phyloP scores from a whole-genome alignment of 257 asterid species.

The Penstemon newberryi region DNA sequence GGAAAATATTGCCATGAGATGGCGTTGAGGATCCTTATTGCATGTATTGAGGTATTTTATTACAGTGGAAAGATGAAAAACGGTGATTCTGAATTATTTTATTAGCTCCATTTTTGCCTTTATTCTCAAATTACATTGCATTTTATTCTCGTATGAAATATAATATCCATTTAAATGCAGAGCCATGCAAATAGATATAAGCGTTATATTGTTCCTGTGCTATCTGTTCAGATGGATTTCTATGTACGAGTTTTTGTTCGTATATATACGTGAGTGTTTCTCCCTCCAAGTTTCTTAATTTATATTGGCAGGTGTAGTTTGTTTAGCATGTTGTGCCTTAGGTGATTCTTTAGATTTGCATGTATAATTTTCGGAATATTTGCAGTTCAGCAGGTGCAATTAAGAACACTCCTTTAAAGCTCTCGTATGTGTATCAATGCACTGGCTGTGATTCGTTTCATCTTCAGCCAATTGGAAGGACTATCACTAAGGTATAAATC shows the following conservation, averaged over 20 bases:
- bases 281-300: background rate
- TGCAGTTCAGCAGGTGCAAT: conserved; percentile 92
- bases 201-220: conserved; percentile 87
- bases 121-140: background rate
- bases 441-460: conserved; percentile 95
- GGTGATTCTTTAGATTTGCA: background rate
- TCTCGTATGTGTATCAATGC: conserved; percentile 93
- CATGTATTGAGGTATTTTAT: conserved; percentile 83
- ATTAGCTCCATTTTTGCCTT: background rate
- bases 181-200: conserved; percentile 98
- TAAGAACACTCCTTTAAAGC: conserved; percentile 93
- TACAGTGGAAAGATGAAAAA: background rate
- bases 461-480: conserved; percentile 90
- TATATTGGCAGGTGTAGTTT: background rate
- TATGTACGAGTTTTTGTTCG: conserved; percentile 96
- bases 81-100: conserved; percentile 1
- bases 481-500: conserved; percentile 65
- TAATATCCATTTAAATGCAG: conserved; percentile 39
- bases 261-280: conserved; percentile 50
- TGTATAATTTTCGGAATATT: conserved; percentile 29
- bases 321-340: background rate
- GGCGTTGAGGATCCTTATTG: conserved; percentile 97
- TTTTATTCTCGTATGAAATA: conserved; percentile 3
- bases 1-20: conserved; percentile 97
- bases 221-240: conserved; percentile 96